Evolutionary conservation across 129 eudicot species (phyloP).

Genomic region (Smallanthus sonchifolius): DNA sequence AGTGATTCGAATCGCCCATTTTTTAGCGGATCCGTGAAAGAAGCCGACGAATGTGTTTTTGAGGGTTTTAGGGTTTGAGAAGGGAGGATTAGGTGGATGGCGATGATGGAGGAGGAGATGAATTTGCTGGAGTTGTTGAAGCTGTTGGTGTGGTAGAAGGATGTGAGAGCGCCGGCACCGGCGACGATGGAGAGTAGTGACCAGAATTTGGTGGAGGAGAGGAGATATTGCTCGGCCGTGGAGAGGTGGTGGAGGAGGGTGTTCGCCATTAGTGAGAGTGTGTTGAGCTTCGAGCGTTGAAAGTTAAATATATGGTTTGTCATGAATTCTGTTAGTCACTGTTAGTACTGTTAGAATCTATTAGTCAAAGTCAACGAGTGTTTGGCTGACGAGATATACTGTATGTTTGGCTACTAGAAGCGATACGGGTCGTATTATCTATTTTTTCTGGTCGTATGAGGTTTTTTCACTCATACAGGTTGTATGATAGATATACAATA

Average conservation of each 20-base stretch:
- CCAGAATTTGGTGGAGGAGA: conserved; percentile 28
- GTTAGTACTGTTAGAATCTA: not conserved
- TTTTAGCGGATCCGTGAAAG: conserved; percentile 12
- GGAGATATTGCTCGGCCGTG: conserved; percentile 15
- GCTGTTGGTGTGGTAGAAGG: conserved; percentile 8
- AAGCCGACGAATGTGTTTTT: conserved; percentile 6
- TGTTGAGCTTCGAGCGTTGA: not conserved
- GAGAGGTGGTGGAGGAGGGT: not conserved
- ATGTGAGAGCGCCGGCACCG: not conserved
- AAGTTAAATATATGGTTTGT: not conserved
- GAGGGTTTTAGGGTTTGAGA: conserved; percentile 1
- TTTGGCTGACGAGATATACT: too few species aligned
- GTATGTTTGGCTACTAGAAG: too few species aligned
- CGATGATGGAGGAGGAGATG: not conserved
- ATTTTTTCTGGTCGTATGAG: too few species aligned
- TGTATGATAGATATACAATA: too few species aligned
- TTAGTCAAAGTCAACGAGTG: not conserved
- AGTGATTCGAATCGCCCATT: conserved; percentile 21
- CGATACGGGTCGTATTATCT: too few species aligned
- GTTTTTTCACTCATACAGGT: too few species aligned
- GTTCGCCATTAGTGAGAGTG: conserved; percentile 14
- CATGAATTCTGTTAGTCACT: not conserved
- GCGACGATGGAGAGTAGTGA: conserved; percentile 19
- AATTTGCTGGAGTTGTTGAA: not conserved
- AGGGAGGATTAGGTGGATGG: conserved; percentile 13